phyloP scores from a whole-genome alignment of 768 basidiomycete species.

The Pulveroboletus frians region DNA sequence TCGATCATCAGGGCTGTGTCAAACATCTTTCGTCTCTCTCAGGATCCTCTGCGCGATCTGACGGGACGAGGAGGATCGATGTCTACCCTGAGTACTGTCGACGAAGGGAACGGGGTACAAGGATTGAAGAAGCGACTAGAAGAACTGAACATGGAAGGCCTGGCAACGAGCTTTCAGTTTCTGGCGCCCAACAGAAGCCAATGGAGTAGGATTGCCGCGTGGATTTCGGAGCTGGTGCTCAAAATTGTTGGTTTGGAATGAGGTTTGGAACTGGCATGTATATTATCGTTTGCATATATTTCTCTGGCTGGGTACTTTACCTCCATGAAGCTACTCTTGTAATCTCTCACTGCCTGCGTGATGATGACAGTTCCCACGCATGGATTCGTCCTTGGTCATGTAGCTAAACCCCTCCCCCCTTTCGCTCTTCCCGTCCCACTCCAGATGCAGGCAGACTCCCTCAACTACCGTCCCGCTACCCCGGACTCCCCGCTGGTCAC shows the following conservation, averaged over 20 bases:
- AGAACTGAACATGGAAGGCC: conserved; percentile 66
- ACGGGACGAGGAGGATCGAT: conserved; percentile 47
- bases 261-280: conserved; percentile 13
- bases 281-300: conserved; percentile 11
- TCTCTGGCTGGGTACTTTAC: conserved; percentile 11
- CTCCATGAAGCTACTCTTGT: conserved; percentile 1
- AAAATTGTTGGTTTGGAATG: conserved; percentile 42
- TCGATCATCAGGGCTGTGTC: conserved; percentile 66
- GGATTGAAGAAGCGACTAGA: conserved; percentile 56
- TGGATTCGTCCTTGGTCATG: neutral
- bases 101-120: conserved; percentile 42
- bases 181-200: conserved; percentile 49
- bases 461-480: conserved; percentile 36
- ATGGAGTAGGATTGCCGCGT: conserved; percentile 63
- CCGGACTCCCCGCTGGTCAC: conserved; percentile 48
- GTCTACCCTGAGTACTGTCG: conserved; percentile 60
- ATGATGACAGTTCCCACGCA: conserved; percentile 18
- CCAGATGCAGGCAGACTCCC: conserved; percentile 22
- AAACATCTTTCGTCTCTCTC: conserved; percentile 67
- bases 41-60: conserved; percentile 45
- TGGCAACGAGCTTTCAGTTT: conserved; percentile 71
- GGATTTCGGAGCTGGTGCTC: conserved; percentile 62
- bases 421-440: neutral
- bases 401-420: neutral
- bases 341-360: neutral